Percentiles rank a stretch among this genome's conserved stretches.
Evolutionary conservation across 805 yeast species (phyloP).

Genomic region (Scheffersomyces coipomensis): DNA sequence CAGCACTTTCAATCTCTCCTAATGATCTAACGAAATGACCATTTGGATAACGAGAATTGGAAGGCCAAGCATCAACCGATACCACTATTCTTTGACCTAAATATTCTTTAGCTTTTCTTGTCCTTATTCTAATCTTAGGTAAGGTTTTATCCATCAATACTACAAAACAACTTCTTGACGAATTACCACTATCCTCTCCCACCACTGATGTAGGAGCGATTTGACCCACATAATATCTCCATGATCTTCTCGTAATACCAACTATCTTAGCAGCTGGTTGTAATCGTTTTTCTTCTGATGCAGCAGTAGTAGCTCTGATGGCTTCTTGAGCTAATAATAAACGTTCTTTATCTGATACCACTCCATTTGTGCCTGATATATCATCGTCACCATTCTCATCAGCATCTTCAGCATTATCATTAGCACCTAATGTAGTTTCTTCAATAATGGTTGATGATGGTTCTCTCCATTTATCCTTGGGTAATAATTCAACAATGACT

Average conservation of each 20-base stretch:
- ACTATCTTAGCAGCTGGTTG: conserved; percentile 96
- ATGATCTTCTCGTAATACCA: conserved; percentile 82
- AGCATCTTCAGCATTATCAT: conserved; percentile 60
- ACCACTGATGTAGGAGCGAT: conserved; percentile 72
- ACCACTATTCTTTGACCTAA: conserved; percentile 89
- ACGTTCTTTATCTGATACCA: conserved; percentile 69
- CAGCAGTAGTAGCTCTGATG: conserved; percentile 52
- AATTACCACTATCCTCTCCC: conserved; percentile 53
- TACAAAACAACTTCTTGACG: conserved; percentile 78
- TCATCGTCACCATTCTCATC: conserved; percentile 22
- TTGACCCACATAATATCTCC: conserved; percentile 97
- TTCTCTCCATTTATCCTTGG: conserved; percentile 82
- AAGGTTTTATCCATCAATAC: conserved; percentile 84
- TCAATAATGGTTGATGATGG: conserved; percentile 81
- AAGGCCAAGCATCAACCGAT: conserved; percentile 91
- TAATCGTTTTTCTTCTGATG: conserved; percentile 40
- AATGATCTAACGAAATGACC: conserved; percentile 91
- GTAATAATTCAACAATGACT: conserved; percentile 87
- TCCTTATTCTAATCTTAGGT: conserved; percentile 83
- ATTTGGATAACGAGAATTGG: conserved; percentile 78
- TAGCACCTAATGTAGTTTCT: conserved; percentile 60
- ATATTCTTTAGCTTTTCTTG: conserved; percentile 80
- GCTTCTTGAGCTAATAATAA: conserved; percentile 77
- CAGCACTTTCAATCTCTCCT: conserved; percentile 87
- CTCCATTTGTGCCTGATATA: conserved; percentile 17